Evolutionary conservation across 768 basidiomycete genomes (phyloP), one percentile per base, ranked within the genome.

Genomic region (Udeniomyces megalosporus): DNA sequence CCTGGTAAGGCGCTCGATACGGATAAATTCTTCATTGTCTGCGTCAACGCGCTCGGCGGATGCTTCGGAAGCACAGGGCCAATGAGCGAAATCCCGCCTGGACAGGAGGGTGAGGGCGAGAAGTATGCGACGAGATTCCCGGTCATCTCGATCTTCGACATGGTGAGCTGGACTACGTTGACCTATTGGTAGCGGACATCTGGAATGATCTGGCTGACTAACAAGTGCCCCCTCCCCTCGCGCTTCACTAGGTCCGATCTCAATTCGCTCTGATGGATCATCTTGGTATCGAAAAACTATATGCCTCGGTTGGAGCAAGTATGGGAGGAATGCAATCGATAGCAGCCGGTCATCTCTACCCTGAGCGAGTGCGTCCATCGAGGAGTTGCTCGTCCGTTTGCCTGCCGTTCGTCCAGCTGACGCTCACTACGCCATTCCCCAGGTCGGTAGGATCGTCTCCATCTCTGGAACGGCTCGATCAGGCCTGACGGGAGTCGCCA

Each of bases 261-360:
- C 48, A 55, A 31, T 91, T 92, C 72, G 74, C 77, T 48, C 76
- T 99, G 6, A 76, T 99, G 29, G 89, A 95, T 69, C 80, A 84
- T 68, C 78, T 99, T 4, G 84, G 83, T 10, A 82, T 99, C 61
- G 74, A 86, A 12, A 84, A 81, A 68, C 78, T 99, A 3, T 93
- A 92, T 71, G 95, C 95, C 35, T 88, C 84, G 61, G 89, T 97
- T 0, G 95, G 95, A 1, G 84, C 81, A 53, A 91, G 88, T 17
- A 97, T 99, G 95, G 95, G 95, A 26, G 95, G 82, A 1, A 96
- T 97, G 93, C 89, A 90, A 74, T 93, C 89, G 75, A 78, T 99
- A 14, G 92, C 91, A 34, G 83, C 91, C n/a, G 95, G 83, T 1
- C 92, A 91, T 83, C 77, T 97, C 24, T 82, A 83, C 69, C 93